Conservation (phyloP, 169 alveolate species). For the Plasmodium sp. region DNA sequence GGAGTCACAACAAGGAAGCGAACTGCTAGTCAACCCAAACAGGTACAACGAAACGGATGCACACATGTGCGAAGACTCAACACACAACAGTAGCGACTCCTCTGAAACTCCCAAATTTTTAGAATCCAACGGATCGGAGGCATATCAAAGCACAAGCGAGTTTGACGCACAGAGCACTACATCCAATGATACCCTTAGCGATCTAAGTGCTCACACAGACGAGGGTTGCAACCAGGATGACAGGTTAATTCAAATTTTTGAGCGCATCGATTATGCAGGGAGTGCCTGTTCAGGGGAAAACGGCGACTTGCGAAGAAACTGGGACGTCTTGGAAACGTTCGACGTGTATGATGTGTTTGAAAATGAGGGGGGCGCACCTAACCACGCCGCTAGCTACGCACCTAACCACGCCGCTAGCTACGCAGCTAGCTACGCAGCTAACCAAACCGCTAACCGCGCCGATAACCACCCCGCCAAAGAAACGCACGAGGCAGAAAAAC, state of each 20-base stretch:
- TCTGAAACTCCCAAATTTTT: background rate
- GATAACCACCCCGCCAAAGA: background rate
- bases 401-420: background rate
- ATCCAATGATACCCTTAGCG: background rate
- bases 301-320: background rate
- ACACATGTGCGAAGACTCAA: background rate
- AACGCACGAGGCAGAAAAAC: background rate
- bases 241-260: background rate
- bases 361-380: background rate
- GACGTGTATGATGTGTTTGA: background rate
- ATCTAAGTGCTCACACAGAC: slow-evolving; percentile 1
- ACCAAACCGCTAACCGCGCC: background rate
- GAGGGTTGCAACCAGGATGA: background rate
- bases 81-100: background rate
- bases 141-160: background rate
- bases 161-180: background rate
- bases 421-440: background rate
- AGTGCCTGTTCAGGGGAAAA: background rate
- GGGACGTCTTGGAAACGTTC: background rate
- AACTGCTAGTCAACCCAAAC: background rate
- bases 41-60: background rate
- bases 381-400: background rate
- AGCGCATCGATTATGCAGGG: slow-evolving; percentile 7
- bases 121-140: background rate
- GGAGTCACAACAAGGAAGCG: background rate